Evolutionary conservation across 148 eudicot genomes (phyloP).

Genomic region (Persicaria maculosa): DNA sequence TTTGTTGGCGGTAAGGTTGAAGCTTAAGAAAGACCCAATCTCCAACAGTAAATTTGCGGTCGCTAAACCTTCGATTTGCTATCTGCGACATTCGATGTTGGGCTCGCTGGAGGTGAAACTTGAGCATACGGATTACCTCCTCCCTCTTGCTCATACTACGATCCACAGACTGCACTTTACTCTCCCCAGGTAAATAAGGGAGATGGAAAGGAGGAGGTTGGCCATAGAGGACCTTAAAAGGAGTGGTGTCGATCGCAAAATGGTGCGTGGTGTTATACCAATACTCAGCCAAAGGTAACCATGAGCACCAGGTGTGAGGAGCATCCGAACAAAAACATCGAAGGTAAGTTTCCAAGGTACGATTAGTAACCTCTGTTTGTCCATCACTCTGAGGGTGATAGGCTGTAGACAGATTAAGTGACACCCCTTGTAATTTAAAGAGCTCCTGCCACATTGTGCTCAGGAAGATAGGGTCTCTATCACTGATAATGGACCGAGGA

Average conservation of each 20-base stretch:
- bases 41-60: neutral
- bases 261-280: neutral
- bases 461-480: neutral
- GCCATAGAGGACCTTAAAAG: neutral
- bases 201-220: neutral
- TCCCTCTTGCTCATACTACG: neutral
- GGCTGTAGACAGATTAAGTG: neutral
- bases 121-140: neutral
- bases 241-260: neutral
- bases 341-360: neutral
- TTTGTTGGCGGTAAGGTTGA: neutral
- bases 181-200: neutral
- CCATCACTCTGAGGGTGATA: conserved; percentile 3
- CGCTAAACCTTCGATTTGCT: neutral
- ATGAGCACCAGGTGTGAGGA: neutral
- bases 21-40: neutral
- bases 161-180: neutral
- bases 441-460: neutral
- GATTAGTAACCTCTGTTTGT: conserved; percentile 6
- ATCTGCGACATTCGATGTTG: neutral
- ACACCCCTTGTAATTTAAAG: neutral
- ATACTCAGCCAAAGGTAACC: neutral
- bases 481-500: neutral
- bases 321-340: neutral
- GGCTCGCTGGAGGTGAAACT: neutral